Evolutionary conservation across 768 basidiomycete species (phyloP).

Genomic region (Mycena leptocephala): DNA sequence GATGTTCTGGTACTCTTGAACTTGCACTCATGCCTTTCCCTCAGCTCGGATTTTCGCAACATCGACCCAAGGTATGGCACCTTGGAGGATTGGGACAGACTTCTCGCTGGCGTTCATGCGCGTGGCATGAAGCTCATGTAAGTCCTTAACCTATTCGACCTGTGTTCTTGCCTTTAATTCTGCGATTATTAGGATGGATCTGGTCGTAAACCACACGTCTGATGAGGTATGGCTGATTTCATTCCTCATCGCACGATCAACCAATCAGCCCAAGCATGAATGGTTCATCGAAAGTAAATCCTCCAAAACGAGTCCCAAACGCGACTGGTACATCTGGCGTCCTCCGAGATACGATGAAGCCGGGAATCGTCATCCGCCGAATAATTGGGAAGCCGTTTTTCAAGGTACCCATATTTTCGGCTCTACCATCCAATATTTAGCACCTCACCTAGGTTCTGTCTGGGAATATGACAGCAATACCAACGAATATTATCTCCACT

Average conservation of each 20-base stretch:
- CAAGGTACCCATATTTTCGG: slow-evolving; percentile 61
- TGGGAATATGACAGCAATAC: slow-evolving; percentile 81
- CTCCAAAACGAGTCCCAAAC: slow-evolving; percentile 69
- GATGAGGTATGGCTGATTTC: slow-evolving; percentile 63
- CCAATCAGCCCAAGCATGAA: slow-evolving; percentile 62
- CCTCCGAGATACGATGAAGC: slow-evolving; percentile 67
- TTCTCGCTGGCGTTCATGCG: slow-evolving; percentile 69
- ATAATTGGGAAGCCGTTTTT: slow-evolving; percentile 82
- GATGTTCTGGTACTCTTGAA: background rate
- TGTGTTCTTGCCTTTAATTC: background rate
- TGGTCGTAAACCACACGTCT: slow-evolving; percentile 84
- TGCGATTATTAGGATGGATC: slow-evolving; percentile 78
- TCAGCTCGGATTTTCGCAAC: slow-evolving; percentile 77
- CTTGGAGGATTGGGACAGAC: slow-evolving; percentile 71
- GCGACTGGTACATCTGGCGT: slow-evolving; percentile 87
- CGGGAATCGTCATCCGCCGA: slow-evolving; percentile 74
- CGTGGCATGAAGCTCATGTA: slow-evolving; percentile 83
- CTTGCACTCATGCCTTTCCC: background rate
- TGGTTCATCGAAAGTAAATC: slow-evolving; percentile 79
- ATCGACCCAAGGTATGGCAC: slow-evolving; percentile 80
- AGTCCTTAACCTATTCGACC: slow-evolving; percentile 34
- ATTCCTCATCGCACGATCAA: background rate
- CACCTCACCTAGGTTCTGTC: slow-evolving; percentile 65
- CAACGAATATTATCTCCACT: slow-evolving; percentile 82
- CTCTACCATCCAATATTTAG: background rate